Base-by-base conservation (phyloP, 192 early-diverging fungal species). In the Coemansia sp. region DNA sequence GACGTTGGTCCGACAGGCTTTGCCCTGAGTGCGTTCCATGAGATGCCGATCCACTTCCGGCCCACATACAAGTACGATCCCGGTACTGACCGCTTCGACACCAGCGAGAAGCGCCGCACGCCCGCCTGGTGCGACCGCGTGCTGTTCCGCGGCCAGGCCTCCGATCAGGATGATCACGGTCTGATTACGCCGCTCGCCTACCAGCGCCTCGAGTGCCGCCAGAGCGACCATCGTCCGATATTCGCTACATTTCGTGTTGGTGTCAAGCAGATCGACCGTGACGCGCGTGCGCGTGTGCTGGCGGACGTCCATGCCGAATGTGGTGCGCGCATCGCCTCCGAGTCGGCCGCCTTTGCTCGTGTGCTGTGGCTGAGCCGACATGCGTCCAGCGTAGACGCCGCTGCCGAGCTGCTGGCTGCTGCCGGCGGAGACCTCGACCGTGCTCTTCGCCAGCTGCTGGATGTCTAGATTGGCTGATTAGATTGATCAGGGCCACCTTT, bases 21-120 rank as follows among this genome's bases (percentile, higher is more conserved):
- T 79, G 89, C 88, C 9, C 73, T 99, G 51, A 75, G 87, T 6
- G 71, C 79, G 5, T 98, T 94, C 62, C 62, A 67, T 50, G 97
- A 99, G 80, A 84, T 86, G 11, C 86, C 84, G 25, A 76, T 96
- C 43, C 64, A 58, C 27, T 99, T 99, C 77, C 87, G 83, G 7
- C 97, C 97, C 0, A 99, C 97, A 2, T 99, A 98, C 88, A 99
- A 99, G 78, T 98, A 94, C 70, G 90, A 99, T 65, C 86, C 85
- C 4, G 90, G 90, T 15, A 90, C 88, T 14, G 85, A 92, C 35
- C 73, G 72, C 10, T 99, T 95, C 64, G 97, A 99, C 67, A 87
- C 89, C 5, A 93, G 90, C 43, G 95, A 97, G 48, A 99, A 99
- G 83, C 87, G 89, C 61, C 85, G 97, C 24, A 87, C 88, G 2